Percentiles rank a stretch among this genome's conserved stretches.
Evolutionary conservation across 1,284 basidiomycete species (phyloP).

Genomic region (Melampsora abietis-canadensis): DNA sequence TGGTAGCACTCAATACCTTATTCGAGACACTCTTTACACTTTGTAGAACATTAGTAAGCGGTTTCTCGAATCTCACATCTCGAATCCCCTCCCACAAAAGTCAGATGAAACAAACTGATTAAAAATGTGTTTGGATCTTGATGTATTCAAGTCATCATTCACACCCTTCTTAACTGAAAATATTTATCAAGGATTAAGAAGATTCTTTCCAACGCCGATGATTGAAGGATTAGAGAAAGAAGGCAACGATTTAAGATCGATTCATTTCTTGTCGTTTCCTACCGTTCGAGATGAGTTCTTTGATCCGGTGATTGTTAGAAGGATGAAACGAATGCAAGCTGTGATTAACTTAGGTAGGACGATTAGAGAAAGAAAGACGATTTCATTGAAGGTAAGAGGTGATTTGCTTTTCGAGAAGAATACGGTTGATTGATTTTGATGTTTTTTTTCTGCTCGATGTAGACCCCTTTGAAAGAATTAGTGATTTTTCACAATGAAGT

Average conservation of each 20-base stretch:
- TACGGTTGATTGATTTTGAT: constrained; percentile 8
- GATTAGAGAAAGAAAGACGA: constrained; percentile 79
- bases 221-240: constrained; percentile 52
- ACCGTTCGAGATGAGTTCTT: constrained; percentile 91
- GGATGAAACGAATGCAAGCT: constrained; percentile 88
- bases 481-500: constrained; percentile 87
- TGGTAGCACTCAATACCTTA: constrained; percentile 85
- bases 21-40: constrained; percentile 94
- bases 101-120: too few species aligned
- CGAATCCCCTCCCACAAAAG: too few species aligned
- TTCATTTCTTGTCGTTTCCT: constrained; percentile 95
- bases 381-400: constrained; percentile 85
- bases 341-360: constrained; percentile 90
- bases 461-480: constrained; percentile 90
- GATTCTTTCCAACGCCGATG: constrained; percentile 66
- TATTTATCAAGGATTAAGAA: constrained; percentile 84
- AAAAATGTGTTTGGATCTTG: too few species aligned
- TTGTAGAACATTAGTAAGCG: constrained; percentile 81
- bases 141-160: constrained; percentile 98
- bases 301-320: constrained; percentile 89
- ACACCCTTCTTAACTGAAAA: constrained; percentile 98
- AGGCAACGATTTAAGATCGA: constrained; percentile 74
- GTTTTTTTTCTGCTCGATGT: constrained; percentile 26
- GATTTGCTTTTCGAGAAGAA: too few species aligned
- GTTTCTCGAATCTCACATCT: too few species aligned